phyloP scores from a whole-genome alignment of 257 asterid species.

The Nicotiana knightiana region DNA sequence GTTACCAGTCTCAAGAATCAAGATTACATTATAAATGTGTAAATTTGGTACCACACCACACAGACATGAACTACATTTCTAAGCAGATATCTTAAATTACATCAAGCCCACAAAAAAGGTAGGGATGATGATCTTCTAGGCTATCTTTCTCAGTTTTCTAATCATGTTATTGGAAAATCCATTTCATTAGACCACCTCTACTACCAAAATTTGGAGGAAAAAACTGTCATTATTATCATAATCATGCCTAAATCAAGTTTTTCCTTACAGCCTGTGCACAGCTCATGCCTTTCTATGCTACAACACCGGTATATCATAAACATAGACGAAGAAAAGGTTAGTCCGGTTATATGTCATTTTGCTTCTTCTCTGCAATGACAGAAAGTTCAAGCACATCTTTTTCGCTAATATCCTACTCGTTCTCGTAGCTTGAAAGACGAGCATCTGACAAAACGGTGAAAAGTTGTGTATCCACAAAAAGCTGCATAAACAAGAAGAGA shows the following conservation, averaged over 20 bases:
- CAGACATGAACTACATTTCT: background rate
- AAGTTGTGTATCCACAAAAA: constrained; percentile 76
- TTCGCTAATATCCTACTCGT: constrained; percentile 2
- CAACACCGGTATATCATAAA: background rate
- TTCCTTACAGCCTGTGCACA: background rate
- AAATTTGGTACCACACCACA: no score
- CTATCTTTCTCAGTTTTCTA: background rate
- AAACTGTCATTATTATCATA: background rate
- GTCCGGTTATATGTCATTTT: background rate
- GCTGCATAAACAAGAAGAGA: constrained; percentile 41
- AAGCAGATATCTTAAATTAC: background rate
- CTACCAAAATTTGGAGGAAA: background rate
- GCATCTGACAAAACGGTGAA: constrained; percentile 68
- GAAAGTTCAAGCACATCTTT: background rate
- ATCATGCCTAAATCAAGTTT: background rate
- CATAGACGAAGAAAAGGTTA: background rate
- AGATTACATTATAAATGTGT: background rate
- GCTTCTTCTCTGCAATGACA: background rate
- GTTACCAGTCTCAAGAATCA: background rate
- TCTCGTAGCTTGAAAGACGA: constrained; percentile 57
- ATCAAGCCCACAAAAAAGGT: constrained; percentile 5
- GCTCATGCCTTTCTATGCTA: background rate
- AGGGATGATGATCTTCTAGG: background rate
- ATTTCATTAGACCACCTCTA: background rate
- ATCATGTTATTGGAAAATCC: background rate